These are phyloP conservation scores for Porodaedalea pini DNA, from an alignment of 1,284 basidiomycete genomes.

Conservation along the genomic window DNA sequence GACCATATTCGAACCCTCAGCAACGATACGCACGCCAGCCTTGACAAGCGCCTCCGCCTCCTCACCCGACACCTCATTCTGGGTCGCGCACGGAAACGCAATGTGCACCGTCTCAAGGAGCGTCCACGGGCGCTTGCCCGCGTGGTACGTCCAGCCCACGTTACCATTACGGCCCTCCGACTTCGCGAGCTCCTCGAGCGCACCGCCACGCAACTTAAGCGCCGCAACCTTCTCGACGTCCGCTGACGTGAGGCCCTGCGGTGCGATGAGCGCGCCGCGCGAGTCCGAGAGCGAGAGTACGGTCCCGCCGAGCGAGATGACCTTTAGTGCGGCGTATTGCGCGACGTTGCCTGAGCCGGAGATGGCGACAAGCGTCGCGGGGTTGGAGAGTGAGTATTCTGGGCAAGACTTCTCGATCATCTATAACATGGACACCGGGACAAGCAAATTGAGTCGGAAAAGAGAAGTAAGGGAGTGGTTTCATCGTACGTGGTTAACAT, in stretches of 20 bases:
- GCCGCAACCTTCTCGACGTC: slow-evolving; percentile 55
- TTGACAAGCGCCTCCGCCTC: slow-evolving; percentile 71
- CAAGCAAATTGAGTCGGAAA: slow-evolving; percentile 2
- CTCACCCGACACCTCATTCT: slow-evolving; percentile 74
- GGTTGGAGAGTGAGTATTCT: slow-evolving; percentile 41
- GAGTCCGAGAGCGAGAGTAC: slow-evolving; percentile 81
- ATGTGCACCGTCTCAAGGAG: slow-evolving; percentile 65
- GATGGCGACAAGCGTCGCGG: slow-evolving; percentile 58
- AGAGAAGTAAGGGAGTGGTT: neutral
- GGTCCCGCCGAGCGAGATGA: slow-evolving; percentile 73
- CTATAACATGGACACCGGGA: slow-evolving; percentile 28
- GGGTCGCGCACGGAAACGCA: slow-evolving; percentile 74
- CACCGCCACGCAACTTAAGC: slow-evolving; percentile 64
- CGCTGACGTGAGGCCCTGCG: slow-evolving; percentile 56
- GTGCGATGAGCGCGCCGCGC: slow-evolving; percentile 64
- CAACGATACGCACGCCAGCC: slow-evolving; percentile 70
- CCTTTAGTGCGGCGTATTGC: slow-evolving; percentile 77
- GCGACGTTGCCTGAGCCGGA: slow-evolving; percentile 75
- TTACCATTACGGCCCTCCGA: slow-evolving; percentile 14
- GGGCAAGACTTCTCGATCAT: slow-evolving; percentile 52
- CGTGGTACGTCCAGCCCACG: slow-evolving; percentile 60
- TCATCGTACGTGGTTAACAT: slow-evolving; percentile 61
- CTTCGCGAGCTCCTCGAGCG: slow-evolving; percentile 48
- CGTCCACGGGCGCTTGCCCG: slow-evolving; percentile 72
- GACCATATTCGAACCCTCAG: slow-evolving; percentile 76